Conservation (phyloP, 148 eudicot genomes). For the Limonium bicolor region DNA sequence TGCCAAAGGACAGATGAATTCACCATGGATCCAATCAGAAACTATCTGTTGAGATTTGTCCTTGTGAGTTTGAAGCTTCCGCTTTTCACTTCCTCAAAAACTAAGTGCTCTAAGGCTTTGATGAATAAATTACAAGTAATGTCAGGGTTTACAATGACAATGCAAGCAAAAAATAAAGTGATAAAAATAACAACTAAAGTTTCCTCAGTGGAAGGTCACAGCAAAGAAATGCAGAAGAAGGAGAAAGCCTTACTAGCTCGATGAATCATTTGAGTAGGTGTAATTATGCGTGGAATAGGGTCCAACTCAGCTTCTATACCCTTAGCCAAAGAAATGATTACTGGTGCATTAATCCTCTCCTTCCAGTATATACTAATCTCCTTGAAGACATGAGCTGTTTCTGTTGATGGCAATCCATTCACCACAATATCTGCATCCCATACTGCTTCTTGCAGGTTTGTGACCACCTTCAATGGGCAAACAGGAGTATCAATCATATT, state of each 20-base stretch:
- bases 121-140: too few relatives aligned
- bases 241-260: constrained; percentile 48
- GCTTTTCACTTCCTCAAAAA: too few relatives aligned
- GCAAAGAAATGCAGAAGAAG: too few relatives aligned
- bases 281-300: constrained; percentile 61
- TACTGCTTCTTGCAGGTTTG: constrained; percentile 85
- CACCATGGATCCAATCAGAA: too few relatives aligned
- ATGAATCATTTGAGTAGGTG: constrained; percentile 79
- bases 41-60: too few relatives aligned
- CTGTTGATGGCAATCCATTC: constrained; percentile 85
- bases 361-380: constrained; percentile 84
- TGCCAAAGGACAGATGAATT: too few relatives aligned
- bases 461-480: constrained; percentile 77
- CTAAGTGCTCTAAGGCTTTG: too few relatives aligned
- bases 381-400: constrained; percentile 56
- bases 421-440: constrained; percentile 89
- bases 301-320: constrained; percentile 82
- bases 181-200: too few relatives aligned
- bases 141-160: too few relatives aligned
- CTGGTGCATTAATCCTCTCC: constrained; percentile 45
- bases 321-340: constrained; percentile 68
- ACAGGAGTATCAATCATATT: constrained; percentile 94
- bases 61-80: too few relatives aligned
- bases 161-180: too few relatives aligned
- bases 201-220: too few relatives aligned